Percentiles rank a stretch among this genome's conserved stretches.
These are phyloP conservation scores for Mycena filopes DNA, from an alignment of 768 basidiomycete species.

Conservation along the genomic window DNA sequence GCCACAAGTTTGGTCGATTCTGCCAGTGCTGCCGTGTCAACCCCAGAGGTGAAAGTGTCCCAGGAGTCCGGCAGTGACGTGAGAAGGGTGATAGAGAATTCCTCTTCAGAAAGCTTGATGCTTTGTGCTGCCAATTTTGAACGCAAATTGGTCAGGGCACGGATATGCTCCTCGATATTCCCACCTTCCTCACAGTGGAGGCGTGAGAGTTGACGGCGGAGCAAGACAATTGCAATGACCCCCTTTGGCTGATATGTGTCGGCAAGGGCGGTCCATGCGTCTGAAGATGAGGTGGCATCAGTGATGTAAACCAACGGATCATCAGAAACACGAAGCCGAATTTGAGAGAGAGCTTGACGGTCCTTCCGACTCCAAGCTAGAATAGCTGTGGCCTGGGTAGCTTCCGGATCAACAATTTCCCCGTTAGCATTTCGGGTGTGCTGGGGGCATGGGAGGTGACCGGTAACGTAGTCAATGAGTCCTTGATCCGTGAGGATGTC, in stretches of 20 bases:
- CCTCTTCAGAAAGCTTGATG: slow-evolving; percentile 36
- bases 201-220: slow-evolving; percentile 40
- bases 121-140: slow-evolving; percentile 38
- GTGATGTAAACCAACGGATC: slow-evolving; percentile 43
- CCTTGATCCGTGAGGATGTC: slow-evolving; percentile 39
- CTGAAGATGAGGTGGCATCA: slow-evolving; percentile 35
- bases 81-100: slow-evolving; percentile 45
- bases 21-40: slow-evolving; percentile 35
- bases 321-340: slow-evolving; percentile 36
- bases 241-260: slow-evolving; percentile 43
- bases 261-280: slow-evolving; percentile 43
- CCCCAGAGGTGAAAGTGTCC: slow-evolving; percentile 41
- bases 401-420: slow-evolving; percentile 6
- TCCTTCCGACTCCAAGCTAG: slow-evolving; percentile 34
- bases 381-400: slow-evolving; percentile 6
- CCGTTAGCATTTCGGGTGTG: background rate
- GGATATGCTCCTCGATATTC: slow-evolving; percentile 46
- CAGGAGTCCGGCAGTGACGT: too few species aligned
- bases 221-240: slow-evolving; percentile 38
- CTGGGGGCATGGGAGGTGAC: slow-evolving; percentile 4
- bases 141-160: slow-evolving; percentile 37
- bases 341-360: slow-evolving; percentile 42
- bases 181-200: slow-evolving; percentile 41
- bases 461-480: slow-evolving; percentile 26
- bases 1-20: slow-evolving; percentile 36